Conservation (phyloP, 2,329 filamentous ascomycete genomes). For the Lasiodiplodia sp. region DNA sequence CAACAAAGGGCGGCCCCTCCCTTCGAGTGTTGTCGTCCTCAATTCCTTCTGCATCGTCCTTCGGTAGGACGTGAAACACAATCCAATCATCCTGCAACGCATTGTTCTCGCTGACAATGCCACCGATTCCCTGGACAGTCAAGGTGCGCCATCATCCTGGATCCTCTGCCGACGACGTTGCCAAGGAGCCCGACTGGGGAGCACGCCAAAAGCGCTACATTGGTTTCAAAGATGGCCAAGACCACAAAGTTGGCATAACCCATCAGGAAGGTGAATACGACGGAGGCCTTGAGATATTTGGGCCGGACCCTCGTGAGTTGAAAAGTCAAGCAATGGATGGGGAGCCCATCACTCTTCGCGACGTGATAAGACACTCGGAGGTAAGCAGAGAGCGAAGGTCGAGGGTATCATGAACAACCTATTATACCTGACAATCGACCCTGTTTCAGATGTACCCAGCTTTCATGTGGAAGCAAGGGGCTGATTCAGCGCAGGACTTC, state of each 20-base stretch:
- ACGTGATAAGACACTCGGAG: neutral
- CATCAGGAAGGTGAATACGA: constrained; percentile 41
- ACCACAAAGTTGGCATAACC: constrained; percentile 50
- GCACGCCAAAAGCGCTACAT: constrained; percentile 49
- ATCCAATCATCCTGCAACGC: neutral
- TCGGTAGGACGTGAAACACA: neutral
- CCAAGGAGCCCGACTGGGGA: constrained; percentile 54
- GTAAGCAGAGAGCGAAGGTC: neutral
- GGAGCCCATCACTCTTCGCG: neutral
- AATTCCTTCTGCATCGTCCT: neutral
- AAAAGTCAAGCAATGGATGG: neutral
- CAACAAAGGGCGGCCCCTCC: constrained; percentile 14
- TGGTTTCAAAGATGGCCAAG: constrained; percentile 48
- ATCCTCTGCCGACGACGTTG: constrained; percentile 50
- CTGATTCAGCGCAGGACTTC: constrained; percentile 49
- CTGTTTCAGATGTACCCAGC: neutral
- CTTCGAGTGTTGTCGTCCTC: neutral
- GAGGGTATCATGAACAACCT: too few species aligned
- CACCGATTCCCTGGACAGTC: constrained; percentile 41
- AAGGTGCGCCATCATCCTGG: constrained; percentile 48
- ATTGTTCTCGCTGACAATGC: constrained; percentile 34
- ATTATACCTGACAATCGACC: neutral
- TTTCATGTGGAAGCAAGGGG: constrained; percentile 32
- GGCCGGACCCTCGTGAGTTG: neutral
- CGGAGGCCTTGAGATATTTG: constrained; percentile 31